Conservation (phyloP, 139 green algal species). For the Edaphochlamys debaryana region DNA sequence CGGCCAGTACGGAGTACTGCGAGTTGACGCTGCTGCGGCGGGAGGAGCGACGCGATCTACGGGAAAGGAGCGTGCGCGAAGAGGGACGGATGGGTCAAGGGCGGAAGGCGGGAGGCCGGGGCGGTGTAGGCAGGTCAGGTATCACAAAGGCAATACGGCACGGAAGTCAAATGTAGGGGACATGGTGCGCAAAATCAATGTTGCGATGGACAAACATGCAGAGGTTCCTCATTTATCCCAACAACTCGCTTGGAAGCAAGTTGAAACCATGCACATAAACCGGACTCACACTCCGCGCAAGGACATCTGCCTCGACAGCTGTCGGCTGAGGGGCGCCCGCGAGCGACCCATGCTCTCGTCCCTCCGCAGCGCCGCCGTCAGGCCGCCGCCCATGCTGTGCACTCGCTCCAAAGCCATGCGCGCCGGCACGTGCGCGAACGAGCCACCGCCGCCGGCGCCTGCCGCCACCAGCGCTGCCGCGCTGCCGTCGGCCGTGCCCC, state of each 20-base stretch:
- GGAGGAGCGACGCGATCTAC: conserved; percentile 2
- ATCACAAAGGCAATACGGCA: background rate
- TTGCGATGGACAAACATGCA: background rate
- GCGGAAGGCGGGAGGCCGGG: background rate
- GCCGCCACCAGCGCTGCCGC: background rate
- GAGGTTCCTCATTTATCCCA: background rate
- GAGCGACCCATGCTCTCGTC: conserved; percentile 6
- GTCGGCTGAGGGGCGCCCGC: background rate
- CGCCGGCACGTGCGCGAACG: background rate
- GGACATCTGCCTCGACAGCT: background rate
- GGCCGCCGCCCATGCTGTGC: conserved; percentile 12
- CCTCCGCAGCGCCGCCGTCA: conserved; percentile 22
- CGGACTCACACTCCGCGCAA: background rate
- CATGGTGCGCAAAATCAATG: background rate
- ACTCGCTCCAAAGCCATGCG: background rate
- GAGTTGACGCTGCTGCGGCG: conserved; percentile 13
- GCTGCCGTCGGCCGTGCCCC: background rate
- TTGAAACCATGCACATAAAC: no score
- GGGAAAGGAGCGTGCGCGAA: background rate
- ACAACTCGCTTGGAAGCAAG: no score
- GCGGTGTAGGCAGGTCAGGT: background rate
- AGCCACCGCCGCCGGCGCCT: background rate
- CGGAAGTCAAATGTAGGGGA: background rate
- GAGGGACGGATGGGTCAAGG: background rate
- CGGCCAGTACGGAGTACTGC: conserved; percentile 22